Percentiles rank a stretch among this genome's conserved stretches.
Conservation (phyloP, 345 rosid species). For the Camelina neglecta region DNA sequence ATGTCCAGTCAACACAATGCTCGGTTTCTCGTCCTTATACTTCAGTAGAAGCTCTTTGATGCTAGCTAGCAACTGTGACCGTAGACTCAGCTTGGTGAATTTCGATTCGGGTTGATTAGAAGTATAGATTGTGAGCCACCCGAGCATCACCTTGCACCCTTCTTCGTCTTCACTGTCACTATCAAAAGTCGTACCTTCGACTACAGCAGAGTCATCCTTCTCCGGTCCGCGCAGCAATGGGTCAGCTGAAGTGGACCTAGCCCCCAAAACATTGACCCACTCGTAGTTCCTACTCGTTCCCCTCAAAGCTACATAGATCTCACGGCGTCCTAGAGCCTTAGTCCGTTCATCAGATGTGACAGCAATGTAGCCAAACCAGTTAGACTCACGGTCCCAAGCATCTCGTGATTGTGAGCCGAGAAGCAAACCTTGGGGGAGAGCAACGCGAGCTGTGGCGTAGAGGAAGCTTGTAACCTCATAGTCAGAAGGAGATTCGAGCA, state of each 20-base stretch:
- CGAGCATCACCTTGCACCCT: constrained; percentile 70
- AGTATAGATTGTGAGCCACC: constrained; percentile 80
- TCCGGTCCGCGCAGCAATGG: constrained; percentile 48
- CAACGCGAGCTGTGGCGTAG: constrained; percentile 77
- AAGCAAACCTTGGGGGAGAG: constrained; percentile 62
- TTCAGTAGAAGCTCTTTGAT: constrained; percentile 55
- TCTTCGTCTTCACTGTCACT: constrained; percentile 60
- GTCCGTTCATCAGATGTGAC: constrained; percentile 64
- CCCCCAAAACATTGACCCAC: constrained; percentile 74
- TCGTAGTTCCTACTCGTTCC: constrained; percentile 88
- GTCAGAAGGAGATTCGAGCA: constrained; percentile 63
- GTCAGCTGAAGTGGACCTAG: constrained; percentile 55
- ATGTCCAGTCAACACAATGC: constrained; percentile 71
- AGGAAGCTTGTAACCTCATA: constrained; percentile 61
- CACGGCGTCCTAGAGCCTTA: constrained; percentile 64
- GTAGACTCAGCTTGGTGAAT: constrained; percentile 64
- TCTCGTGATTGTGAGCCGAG: constrained; percentile 74
- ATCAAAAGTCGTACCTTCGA: constrained; percentile 24
- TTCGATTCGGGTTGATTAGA: constrained; percentile 64
- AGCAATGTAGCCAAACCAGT: constrained; percentile 93
- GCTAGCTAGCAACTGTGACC: constrained; percentile 59
- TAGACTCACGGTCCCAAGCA: constrained; percentile 94
- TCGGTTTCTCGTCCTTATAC: constrained; percentile 62
- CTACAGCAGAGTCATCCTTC: constrained; percentile 13
- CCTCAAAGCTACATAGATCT: constrained; percentile 70